These are phyloP conservation scores for Maudiozyma saulgeensis DNA, from an alignment of 805 yeast species.

Conservation along the genomic window DNA sequence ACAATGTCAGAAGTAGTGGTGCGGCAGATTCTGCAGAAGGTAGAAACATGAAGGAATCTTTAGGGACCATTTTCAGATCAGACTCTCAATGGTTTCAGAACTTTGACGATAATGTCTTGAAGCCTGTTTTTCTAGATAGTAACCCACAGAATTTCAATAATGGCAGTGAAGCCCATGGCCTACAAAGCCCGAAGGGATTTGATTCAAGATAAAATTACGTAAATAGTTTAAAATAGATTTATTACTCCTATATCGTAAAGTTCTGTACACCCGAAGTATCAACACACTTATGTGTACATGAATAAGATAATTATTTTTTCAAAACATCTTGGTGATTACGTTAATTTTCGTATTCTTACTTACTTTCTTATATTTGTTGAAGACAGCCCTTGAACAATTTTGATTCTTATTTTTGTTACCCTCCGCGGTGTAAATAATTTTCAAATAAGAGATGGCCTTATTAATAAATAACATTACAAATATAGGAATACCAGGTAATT, in stretches of 20 bases:
- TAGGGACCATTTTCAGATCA: constrained; percentile 21
- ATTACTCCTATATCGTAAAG: background rate
- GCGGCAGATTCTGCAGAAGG: constrained; percentile 2
- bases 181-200: background rate
- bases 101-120: constrained; percentile 87
- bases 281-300: too few species aligned
- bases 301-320: too few species aligned
- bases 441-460: too few species aligned
- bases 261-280: too few species aligned
- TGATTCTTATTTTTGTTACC: too few species aligned
- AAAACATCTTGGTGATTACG: too few species aligned
- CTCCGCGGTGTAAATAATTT: too few species aligned
- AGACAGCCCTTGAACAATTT: too few species aligned
- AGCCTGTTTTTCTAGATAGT: constrained; percentile 78
- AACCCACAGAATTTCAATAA: background rate
- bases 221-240: background rate
- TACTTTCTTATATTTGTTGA: too few species aligned
- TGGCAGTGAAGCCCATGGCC: background rate
- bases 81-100: constrained; percentile 81
- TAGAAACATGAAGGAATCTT: constrained; percentile 5
- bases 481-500: background rate
- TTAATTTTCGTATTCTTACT: too few species aligned
- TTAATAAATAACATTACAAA: background rate
- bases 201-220: background rate
- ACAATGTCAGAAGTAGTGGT: background rate